Evolutionary conservation across 345 rosid genomes (phyloP), one percentile per base, ranked within the genome.

Genomic region (Camelina hispida): DNA sequence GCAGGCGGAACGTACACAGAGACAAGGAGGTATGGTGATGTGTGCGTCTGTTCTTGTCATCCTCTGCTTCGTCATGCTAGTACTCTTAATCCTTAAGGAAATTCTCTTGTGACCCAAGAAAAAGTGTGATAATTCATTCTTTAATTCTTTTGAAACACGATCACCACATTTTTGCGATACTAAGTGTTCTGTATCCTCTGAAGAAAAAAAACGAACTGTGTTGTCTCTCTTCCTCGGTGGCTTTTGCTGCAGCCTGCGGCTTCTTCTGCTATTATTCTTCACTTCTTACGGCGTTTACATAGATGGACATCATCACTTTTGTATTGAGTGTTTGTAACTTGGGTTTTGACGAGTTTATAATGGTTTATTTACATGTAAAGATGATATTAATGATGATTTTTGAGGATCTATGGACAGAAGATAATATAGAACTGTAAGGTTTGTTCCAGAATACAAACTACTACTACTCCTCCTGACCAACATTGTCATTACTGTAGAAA

Each of bases 1-100:
- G 80, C 91, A 96, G 99, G 99, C 99, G 0, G 99, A 93, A 79
- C 89, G 91, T 80, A 87, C 95, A 8, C 98, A 96, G 79, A 88
- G 88, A 76, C 81, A 82, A 76, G 99, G 98, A 22, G 96, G 97
- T 48, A 96, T 93, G 96, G 98, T 96, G 70, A 96, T 84, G 90
- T 96, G 98, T 38, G 98, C 95, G 2, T 72, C 97, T 1, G 91
- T 84, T 28, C 97, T 96, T 6, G 88, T 93, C 46, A 86, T 96
- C 32, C 89, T 96, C 91, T 96, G 99, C 87, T 86, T 89, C 81
- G 51, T 91, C 82, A 93, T 96, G 99, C 78, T 96, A 77, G 78
- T 87, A 64, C 97, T 96, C 67, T 86, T 96, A 62, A 83, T 96
- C 83, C 87, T 96, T 62, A 93, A 93, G 84, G 86, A 82, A 69